A percentile compares a stretch with the other conserved stretches of the same genome.
These are phyloP conservation scores for Aspergillus neoniger DNA, from an alignment of 2,329 filamentous ascomycete species.

Conservation along the genomic window DNA sequence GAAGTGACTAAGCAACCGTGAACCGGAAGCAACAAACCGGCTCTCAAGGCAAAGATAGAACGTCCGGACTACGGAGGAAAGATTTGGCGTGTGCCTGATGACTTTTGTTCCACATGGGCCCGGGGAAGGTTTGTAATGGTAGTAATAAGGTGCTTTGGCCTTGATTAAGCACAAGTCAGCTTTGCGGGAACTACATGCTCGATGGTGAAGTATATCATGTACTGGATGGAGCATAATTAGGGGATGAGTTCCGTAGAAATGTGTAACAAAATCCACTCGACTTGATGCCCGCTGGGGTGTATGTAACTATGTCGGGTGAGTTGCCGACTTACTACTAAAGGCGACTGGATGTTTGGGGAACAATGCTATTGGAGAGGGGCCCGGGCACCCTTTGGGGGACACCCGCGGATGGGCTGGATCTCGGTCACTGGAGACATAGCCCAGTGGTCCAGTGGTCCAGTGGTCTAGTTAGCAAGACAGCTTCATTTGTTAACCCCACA, in stretches of 20 bases:
- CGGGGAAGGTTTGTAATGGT: neutral
- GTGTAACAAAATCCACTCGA: too few species aligned
- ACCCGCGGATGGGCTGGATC: neutral
- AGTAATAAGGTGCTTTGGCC: neutral
- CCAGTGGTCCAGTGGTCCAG: too few species aligned
- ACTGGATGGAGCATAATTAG: too few species aligned
- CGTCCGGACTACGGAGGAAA: neutral
- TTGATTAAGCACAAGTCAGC: neutral
- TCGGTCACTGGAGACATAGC: neutral
- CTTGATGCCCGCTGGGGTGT: too few species aligned
- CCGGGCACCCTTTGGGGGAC: neutral
- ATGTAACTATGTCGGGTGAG: too few species aligned
- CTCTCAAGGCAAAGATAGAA: neutral
- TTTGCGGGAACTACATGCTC: neutral
- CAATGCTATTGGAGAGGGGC: neutral
- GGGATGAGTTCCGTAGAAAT: too few species aligned
- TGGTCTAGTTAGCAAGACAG: neutral
- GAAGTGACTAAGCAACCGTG: neutral
- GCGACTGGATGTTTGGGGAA: too few species aligned
- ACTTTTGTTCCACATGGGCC: neutral
- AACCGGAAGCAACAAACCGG: neutral
- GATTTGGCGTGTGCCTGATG: neutral
- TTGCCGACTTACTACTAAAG: too few species aligned
- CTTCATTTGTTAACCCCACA: conserved; percentile 18
- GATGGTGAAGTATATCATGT: too few species aligned